phyloP scores from a whole-genome alignment of 2,329 filamentous ascomycete genomes.

The Tolypocladium tropicale region DNA sequence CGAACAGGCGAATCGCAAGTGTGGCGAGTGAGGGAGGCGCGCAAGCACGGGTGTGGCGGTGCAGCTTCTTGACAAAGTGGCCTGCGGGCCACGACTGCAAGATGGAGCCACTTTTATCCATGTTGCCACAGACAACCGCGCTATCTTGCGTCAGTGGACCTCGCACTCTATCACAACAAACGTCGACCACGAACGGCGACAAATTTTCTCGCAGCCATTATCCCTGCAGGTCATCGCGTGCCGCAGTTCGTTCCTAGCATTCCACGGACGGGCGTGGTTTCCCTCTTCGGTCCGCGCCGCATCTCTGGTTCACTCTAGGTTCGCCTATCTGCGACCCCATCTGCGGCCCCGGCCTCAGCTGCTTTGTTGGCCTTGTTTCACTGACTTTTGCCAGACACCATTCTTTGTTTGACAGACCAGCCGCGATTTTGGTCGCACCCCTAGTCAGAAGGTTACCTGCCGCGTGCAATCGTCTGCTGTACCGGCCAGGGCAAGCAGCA shows the following conservation, averaged over 20 bases:
- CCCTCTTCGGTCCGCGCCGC: slow-evolving; percentile 2
- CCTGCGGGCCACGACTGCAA: not conserved
- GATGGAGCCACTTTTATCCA: slow-evolving; percentile 1
- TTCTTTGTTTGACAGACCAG: not conserved
- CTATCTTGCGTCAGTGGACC: slow-evolving; percentile 22
- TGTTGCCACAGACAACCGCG: slow-evolving; percentile 31
- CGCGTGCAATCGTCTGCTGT: not conserved
- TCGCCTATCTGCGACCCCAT: slow-evolving; percentile 1
- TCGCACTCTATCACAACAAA: slow-evolving; percentile 5
- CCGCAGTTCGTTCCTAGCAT: not conserved
- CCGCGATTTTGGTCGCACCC: not conserved
- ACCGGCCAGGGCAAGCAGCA: slow-evolving; percentile 15
- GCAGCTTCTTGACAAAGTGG: not conserved
- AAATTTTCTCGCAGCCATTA: slow-evolving; percentile 1
- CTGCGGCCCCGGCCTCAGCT: slow-evolving; percentile 5
- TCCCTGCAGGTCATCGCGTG: slow-evolving; percentile 2
- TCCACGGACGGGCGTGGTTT: not conserved
- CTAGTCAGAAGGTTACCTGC: not conserved
- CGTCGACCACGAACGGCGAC: not conserved
- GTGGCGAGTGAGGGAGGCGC: not conserved
- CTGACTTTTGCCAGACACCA: not conserved
- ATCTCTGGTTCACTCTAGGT: not conserved
- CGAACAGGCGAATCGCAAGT: not conserved
- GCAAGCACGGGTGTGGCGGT: not conserved
- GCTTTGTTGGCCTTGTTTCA: slow-evolving; percentile 3